Evolutionary conservation across 2,329 filamentous ascomycete genomes (phyloP), one percentile per base, ranked within the genome.

Genomic region (Didymella pinodella): DNA sequence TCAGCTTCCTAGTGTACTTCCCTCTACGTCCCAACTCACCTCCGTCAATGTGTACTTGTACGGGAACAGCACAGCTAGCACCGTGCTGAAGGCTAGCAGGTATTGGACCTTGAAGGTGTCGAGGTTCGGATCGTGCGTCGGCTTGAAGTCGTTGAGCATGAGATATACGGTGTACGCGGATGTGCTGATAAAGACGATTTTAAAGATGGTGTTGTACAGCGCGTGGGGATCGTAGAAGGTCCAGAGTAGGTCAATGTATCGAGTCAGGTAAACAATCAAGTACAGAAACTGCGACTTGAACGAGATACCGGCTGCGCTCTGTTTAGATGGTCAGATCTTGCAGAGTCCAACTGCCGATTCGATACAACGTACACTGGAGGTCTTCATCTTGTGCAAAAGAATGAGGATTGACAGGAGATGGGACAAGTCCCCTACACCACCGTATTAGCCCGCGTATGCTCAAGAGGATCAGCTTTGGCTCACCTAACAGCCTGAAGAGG

Each of bases 261-360:
- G 88, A 63, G 93, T 96, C 43, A 96, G 77, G 79, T 99, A 99
- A 71, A 99, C 95, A 44, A 97, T 82, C 68, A 98, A 84, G 80
- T 99, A 99, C 57, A 99, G 86, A 49, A 89, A 92, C 85, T 99
- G 95, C 62, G 94, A 97, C 79, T 99, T 99, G 86, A 99, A 98
- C 16, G 95, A 99, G 79, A 99, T 94, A 70, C 95, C 95, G 41
- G 94, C 90, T 78, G 93, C 97, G 84, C 93, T 97, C 94, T 60
- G 34, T 47, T 28, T 16, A 14, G 12, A 11, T 14, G 32, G 38
- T 60, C 48, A 60, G 57, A 20, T 14, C 20, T n/a, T 6, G 52
- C 43, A 14, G 29, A 52, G 6, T 7, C 14, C 3, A 26, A 1
- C 28, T 32, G 5, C 16, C 4, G 6, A 2, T 7, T 22, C 16